A percentile compares a stretch with the other conserved stretches of the same genome.
Conservation (phyloP, 176 grass and related monocot species). For the Raddia distichophylla region DNA sequence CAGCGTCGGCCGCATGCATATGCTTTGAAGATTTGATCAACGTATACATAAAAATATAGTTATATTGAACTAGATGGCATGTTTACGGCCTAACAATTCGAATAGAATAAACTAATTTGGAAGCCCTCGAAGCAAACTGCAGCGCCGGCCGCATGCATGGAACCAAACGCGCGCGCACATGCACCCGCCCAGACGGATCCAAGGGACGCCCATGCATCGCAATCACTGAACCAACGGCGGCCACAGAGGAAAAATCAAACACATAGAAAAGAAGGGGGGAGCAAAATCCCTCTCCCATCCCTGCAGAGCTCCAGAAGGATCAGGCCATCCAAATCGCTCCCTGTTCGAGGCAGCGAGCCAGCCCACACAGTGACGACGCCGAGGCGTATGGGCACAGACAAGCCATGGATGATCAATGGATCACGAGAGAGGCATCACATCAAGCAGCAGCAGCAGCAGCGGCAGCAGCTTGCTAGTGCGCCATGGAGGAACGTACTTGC, state of each 20-base stretch:
- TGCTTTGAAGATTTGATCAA: no score
- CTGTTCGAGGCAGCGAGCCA: not conserved
- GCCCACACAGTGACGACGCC: not conserved
- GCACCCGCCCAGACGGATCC: conserved; percentile 16
- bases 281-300: not conserved
- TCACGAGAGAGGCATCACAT: conserved; percentile 19
- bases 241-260: not conserved
- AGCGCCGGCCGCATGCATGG: not conserved
- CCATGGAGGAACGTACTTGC: not conserved
- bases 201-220: conserved; percentile 9
- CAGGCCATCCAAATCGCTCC: not conserved
- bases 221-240: not conserved
- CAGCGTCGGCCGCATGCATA: no score
- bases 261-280: no score
- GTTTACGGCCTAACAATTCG: no score
- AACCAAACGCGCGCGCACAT: not conserved
- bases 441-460: not conserved
- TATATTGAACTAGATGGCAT: no score
- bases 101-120: no score
- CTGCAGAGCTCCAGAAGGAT: not conserved
- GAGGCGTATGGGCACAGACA: conserved; percentile 1
- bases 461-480: not conserved
- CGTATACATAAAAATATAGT: no score
- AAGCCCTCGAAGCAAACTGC: conserved; percentile 10
- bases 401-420: not conserved